Conservation (phyloP, 2,329 filamentous ascomycete genomes). For the Beauveria rudraprayagi region DNA sequence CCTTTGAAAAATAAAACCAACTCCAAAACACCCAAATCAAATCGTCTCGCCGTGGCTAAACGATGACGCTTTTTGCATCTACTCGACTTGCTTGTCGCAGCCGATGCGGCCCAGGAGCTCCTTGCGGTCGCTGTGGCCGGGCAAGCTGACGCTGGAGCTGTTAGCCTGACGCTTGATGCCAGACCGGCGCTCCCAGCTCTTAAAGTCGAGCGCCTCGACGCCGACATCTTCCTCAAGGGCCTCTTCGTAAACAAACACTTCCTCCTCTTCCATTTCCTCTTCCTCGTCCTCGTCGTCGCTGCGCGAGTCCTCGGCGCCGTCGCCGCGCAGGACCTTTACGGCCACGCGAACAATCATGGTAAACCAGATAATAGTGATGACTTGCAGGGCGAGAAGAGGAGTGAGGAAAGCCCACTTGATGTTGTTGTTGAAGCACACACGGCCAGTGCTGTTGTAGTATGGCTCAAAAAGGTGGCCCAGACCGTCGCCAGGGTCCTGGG, state of each 20-base stretch:
- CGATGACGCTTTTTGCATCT: slow-evolving; percentile 8
- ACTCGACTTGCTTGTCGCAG: slow-evolving; percentile 66
- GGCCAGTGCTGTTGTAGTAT: slow-evolving; percentile 61
- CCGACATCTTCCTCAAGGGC: slow-evolving; percentile 67
- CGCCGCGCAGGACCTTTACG: slow-evolving; percentile 67
- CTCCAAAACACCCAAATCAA: slow-evolving; percentile 1
- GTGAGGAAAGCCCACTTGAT: slow-evolving; percentile 72
- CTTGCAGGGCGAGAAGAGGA: slow-evolving; percentile 69
- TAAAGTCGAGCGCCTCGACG: slow-evolving; percentile 61
- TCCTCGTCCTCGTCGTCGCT: slow-evolving; percentile 77
- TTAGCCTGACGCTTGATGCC: slow-evolving; percentile 46
- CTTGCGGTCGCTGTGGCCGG: slow-evolving; percentile 67
- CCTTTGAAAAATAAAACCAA: background rate
- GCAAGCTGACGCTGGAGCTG: slow-evolving; percentile 55
- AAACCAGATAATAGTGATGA: slow-evolving; percentile 81
- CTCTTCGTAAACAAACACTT: slow-evolving; percentile 46
- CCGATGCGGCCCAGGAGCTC: slow-evolving; percentile 75
- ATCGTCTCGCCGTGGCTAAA: background rate
- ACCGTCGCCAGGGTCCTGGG: slow-evolving; percentile 41
- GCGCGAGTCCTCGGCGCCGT: slow-evolving; percentile 72
- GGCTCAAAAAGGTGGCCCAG: slow-evolving; percentile 63
- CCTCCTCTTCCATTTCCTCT: slow-evolving; percentile 51
- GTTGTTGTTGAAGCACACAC: slow-evolving; percentile 69
- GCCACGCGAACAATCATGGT: slow-evolving; percentile 79
- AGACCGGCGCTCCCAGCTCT: slow-evolving; percentile 51